These are phyloP conservation scores for Sonneratia caseolaris DNA, from an alignment of 345 rosid genomes.

Conservation along the genomic window DNA sequence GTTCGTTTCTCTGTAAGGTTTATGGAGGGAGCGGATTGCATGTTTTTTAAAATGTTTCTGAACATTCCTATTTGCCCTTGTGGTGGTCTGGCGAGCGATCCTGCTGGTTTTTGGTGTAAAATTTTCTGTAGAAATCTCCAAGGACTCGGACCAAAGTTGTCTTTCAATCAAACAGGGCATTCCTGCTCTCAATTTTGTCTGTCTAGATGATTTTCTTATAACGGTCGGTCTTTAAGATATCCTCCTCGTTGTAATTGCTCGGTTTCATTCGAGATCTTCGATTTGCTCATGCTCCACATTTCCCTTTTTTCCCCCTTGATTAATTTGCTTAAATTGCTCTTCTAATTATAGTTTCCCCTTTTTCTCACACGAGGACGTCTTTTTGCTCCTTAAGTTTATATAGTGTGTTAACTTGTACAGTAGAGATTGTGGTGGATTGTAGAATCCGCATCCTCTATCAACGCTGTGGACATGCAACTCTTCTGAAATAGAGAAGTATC, in stretches of 20 bases:
- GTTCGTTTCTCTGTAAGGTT: neutral
- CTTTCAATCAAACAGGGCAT: neutral
- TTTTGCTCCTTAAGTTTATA: neutral
- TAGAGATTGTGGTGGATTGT: neutral
- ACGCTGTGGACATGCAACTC: neutral
- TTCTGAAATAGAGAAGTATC: neutral
- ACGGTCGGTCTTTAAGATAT: neutral
- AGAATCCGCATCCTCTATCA: neutral
- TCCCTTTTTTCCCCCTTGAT: neutral
- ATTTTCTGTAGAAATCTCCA: neutral
- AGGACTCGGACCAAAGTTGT: neutral
- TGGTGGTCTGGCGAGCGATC: neutral
- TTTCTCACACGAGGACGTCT: too few relatives aligned
- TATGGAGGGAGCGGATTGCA: neutral
- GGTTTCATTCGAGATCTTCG: conserved; percentile 1
- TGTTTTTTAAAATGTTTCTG: neutral
- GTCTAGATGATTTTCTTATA: neutral
- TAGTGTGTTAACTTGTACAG: neutral
- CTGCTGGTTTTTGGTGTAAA: conserved; percentile 8
- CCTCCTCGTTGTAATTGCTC: neutral
- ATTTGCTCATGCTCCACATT: neutral
- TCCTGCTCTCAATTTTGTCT: neutral
- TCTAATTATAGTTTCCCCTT: neutral
- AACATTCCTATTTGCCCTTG: neutral
- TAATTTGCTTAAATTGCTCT: neutral